Base-by-base conservation (phyloP, 768 basidiomycete genomes). In the Asterophora parasitica region DNA sequence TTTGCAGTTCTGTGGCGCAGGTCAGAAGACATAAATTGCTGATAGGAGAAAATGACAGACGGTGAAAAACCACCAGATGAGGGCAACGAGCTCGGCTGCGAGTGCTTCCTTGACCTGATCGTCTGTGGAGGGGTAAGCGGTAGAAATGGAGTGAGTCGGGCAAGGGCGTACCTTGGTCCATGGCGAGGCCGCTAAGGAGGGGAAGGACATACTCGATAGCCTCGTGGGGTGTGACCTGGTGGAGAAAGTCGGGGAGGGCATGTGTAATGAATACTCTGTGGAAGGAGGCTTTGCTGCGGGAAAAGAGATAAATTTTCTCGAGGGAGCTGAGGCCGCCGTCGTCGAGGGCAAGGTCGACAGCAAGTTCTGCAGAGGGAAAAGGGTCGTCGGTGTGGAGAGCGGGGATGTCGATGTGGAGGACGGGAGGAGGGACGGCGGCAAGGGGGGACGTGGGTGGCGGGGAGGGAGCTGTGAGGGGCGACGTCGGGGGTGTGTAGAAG, bases 11-110 rank as follows among this genome's bases (percentile, higher is more conserved):
- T 87, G 59, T 17, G 50, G 28, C 33, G 48, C 40, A 41, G 34
- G 50, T 50, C 12, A 49, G 37, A 35, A n/a, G 47, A 16, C 13
- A 31, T 10, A n/a, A 11, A 26, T 23, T 6, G 36, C 17, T 55
- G 39, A 27, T 46, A 36, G 6, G 28, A 43, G 41, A 51, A 39
- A 42, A 26, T 23, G 31, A 53, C 63, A 47, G 54, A 82, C 82
- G 46, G 83, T 80, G 57, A 90, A 83, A 67, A 95, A 97, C 83
- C 91, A 95, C 92, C 92, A 96, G 40, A 96, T 79, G 55, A 95
- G 79, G 42, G 78, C 70, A 31, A 89, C 82, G 8, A 98, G 72
- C 54, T 89, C 84, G 1, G 81, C 75, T 1, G 89, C 84, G 17
- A 96, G 80, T 5, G 90, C 88, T 64, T 94, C 92, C 62, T 88